Percentiles rank a stretch among this genome's conserved stretches.
phyloP scores from a whole-genome alignment of 176 grass and related monocot species.

The Rhynchospora tenuis region DNA sequence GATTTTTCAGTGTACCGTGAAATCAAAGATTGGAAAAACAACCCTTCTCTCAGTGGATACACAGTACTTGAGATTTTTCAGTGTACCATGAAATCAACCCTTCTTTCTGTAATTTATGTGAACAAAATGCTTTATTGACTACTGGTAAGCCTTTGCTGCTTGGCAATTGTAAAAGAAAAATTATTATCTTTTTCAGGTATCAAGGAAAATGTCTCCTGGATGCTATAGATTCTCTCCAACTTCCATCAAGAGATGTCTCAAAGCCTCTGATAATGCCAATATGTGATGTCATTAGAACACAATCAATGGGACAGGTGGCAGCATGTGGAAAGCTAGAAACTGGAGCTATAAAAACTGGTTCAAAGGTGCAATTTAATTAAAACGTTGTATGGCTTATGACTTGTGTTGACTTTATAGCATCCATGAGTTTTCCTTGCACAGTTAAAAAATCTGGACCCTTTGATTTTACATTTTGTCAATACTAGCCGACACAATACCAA shows the following conservation, averaged over 20 bases:
- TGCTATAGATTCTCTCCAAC: constrained; percentile 74
- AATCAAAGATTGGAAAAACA: no score
- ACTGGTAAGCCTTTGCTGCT: background rate
- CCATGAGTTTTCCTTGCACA: background rate
- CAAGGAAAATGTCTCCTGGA: constrained; percentile 68
- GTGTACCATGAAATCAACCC: background rate
- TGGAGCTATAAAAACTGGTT: constrained; percentile 75
- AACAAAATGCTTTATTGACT: background rate
- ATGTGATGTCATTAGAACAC: constrained; percentile 88
- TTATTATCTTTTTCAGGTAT: constrained; percentile 45
- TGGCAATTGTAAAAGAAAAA: background rate
- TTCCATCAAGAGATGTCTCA: constrained; percentile 79
- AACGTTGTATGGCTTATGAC: background rate
- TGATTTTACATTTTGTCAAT: background rate
- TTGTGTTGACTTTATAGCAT: constrained; percentile 13
- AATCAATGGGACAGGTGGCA: constrained; percentile 68
- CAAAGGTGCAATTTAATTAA: constrained; percentile 52
- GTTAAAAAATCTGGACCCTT: background rate
- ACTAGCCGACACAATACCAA: background rate
- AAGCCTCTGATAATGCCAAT: constrained; percentile 95
- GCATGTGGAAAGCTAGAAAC: constrained; percentile 95
- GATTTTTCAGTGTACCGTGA: no score
- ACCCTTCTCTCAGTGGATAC: background rate
- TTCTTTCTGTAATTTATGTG: background rate
- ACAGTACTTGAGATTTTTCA: background rate